Evolutionary conservation across 495 filamentous ascomycete species (phyloP).

Genomic region (Oleoguttula mirabilis): DNA sequence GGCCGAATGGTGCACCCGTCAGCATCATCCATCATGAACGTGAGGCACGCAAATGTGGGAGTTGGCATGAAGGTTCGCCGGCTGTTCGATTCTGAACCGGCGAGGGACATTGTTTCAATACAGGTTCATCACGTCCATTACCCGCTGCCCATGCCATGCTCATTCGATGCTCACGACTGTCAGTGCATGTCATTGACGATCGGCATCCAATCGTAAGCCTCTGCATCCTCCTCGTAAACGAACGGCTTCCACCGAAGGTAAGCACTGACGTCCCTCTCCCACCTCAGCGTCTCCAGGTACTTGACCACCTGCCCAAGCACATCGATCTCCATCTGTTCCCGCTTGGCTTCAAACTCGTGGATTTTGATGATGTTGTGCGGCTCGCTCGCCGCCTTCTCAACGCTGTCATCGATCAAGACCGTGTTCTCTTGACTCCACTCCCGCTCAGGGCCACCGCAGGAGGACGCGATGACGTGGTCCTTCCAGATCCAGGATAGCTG

Average conservation of each 20-base stretch:
- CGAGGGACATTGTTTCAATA: no score
- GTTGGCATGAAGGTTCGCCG: no score
- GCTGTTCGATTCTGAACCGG: no score
- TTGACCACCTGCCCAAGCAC: slow-evolving; percentile 26
- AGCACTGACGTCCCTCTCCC: slow-evolving; percentile 32
- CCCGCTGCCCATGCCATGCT: no score
- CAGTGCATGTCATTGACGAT: slow-evolving; percentile 3
- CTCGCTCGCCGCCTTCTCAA: slow-evolving; percentile 64
- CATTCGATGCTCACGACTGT: no score
- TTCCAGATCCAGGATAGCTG: slow-evolving; percentile 60
- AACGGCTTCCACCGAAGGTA: slow-evolving; percentile 17
- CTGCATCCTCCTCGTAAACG: background rate
- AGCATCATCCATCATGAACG: no score
- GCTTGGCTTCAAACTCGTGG: slow-evolving; percentile 54
- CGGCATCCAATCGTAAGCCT: slow-evolving; percentile 3
- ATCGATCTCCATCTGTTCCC: slow-evolving; percentile 20
- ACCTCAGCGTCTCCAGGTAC: slow-evolving; percentile 30
- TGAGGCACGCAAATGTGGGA: no score
- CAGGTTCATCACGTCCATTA: no score
- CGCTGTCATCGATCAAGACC: slow-evolving; percentile 74
- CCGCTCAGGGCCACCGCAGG: slow-evolving; percentile 34
- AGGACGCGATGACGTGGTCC: slow-evolving; percentile 37
- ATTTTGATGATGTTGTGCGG: slow-evolving; percentile 74
- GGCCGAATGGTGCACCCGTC: no score
- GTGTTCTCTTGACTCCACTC: slow-evolving; percentile 77